Conservation (phyloP, 257 asterid species). For the Ajuga chamaepitys region DNA sequence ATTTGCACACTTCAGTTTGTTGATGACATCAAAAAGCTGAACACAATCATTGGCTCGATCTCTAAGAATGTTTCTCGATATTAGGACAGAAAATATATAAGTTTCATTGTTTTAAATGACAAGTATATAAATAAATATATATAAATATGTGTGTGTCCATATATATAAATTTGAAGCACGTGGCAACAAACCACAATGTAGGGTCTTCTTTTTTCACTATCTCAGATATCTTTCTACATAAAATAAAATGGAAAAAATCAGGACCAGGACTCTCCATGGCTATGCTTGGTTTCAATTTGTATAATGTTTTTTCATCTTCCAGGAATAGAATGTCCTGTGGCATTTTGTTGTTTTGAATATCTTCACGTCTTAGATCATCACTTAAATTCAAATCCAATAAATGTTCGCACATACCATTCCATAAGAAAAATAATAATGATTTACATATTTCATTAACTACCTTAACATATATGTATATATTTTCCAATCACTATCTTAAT, state of each 20-base stretch:
- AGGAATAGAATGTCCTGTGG: not conserved
- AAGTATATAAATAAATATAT: too few relatives aligned
- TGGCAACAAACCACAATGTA: too few relatives aligned
- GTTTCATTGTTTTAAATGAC: not conserved
- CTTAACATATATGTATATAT: not conserved
- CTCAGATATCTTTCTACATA: too few relatives aligned
- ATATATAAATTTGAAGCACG: too few relatives aligned
- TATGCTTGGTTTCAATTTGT: not conserved
- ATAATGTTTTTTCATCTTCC: not conserved
- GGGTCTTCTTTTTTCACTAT: too few relatives aligned
- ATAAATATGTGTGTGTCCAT: too few relatives aligned
- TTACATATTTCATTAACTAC: not conserved
- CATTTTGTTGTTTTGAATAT: not conserved
- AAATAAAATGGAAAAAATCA: too few relatives aligned
- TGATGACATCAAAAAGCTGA: constrained; percentile 8
- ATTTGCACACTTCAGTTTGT: constrained; percentile 11
- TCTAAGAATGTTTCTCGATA: not conserved
- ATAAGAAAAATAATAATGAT: not conserved
- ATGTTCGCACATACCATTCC: not conserved
- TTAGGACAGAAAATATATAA: not conserved
- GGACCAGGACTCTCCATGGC: not conserved
- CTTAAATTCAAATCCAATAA: not conserved
- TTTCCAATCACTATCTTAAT: not conserved
- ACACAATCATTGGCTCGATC: not conserved
- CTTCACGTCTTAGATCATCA: not conserved